Evolutionary conservation across 306 rosid species (phyloP), one percentile per base, ranked within the genome.

Genomic region (Betula pendula): DNA sequence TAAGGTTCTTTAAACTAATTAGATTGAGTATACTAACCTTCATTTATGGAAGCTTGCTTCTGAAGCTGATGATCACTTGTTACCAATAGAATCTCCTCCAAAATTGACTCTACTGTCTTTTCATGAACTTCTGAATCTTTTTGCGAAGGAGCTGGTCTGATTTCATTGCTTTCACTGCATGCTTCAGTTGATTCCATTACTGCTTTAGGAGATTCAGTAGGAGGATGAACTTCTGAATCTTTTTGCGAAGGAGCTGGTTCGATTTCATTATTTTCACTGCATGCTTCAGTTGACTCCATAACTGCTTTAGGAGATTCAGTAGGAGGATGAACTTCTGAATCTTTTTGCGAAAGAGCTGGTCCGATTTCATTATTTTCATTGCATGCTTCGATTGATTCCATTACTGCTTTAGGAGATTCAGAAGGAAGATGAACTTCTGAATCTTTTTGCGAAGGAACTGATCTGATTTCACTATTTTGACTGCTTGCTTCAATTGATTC

Each of bases 11-110:
- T 19, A 66, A 66, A 19, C 25, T 17, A 66, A 10, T 19, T 66
- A 17, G 48, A 66, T n/a, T 15, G 8, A 77, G 80, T 27, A 22
- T 60, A 31, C 88, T 53, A 69, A 89, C 96, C 92, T 82, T 85
- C 85, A 68, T 81, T 83, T 35, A 51, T 72, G 76, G 90, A 84
- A 82, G 73, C 20, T 58, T 82, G 79, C 11, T 70, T 75, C 63
- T 81, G 76, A 70, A 82, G 75, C 44, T 45, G 80, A 73, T 75
- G 51, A 74, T 79, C 51, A 72, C 44, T 42, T 27, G 79, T 76
- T 51, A 48, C 80, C 58, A 52, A 75, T 25, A 38, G 71, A 69
- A 45, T 78, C 72, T 75, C 77, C 68, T 75, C 77, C 25, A 69
- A 74, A 43, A 72, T 27, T 51, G 60, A 49, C 43, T 81, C 86